Evolutionary conservation across 192 early-diverging fungal genomes (phyloP).

Genomic region (Coemansia sp.): DNA sequence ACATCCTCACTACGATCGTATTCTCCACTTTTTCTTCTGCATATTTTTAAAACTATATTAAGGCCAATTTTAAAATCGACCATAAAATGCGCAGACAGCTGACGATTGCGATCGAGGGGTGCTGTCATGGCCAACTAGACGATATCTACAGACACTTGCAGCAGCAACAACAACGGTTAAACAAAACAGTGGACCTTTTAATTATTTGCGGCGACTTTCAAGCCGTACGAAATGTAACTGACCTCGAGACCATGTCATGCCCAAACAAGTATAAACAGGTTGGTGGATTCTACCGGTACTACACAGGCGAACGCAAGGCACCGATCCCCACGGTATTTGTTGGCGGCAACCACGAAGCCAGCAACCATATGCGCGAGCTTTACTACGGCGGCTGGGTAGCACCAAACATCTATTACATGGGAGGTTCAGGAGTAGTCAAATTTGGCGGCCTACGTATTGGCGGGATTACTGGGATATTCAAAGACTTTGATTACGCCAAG

Average conservation of each 20-base stretch:
- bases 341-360: constrained; percentile 98
- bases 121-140: constrained; percentile 95
- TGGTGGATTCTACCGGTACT: constrained; percentile 94
- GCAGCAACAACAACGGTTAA: constrained; percentile 55
- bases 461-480: constrained; percentile 93
- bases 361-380: constrained; percentile 94
- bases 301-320: constrained; percentile 76
- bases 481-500: constrained; percentile 60
- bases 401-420: constrained; percentile 92
- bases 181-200: constrained; percentile 82
- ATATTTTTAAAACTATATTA: neutral
- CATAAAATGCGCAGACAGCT: constrained; percentile 29
- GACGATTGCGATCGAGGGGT: constrained; percentile 90
- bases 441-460: constrained; percentile 90
- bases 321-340: constrained; percentile 94
- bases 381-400: constrained; percentile 96
- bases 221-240: constrained; percentile 81
- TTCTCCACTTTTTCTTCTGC: neutral
- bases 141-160: constrained; percentile 76
- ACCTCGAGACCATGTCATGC: constrained; percentile 79
- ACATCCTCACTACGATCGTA: no score
- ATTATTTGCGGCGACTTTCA: constrained; percentile 99
- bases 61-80: neutral
- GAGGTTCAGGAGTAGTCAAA: constrained; percentile 81
- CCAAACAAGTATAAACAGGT: constrained; percentile 85